Evolutionary conservation across 495 filamentous ascomycete genomes (phyloP).

Genomic region (Echria macrotheca): DNA sequence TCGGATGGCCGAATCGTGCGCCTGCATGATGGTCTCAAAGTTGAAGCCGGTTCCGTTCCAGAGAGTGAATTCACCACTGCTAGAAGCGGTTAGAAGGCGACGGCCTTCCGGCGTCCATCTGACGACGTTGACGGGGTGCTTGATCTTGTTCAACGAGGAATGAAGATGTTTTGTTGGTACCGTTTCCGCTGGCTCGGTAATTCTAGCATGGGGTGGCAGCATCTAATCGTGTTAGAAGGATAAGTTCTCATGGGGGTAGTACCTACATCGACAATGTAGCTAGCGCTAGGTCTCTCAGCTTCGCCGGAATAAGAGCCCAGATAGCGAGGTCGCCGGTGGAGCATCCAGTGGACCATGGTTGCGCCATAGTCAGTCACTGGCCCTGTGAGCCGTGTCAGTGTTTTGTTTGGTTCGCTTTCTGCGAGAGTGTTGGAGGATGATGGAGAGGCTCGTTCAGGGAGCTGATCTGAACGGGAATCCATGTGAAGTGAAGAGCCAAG

Average conservation of each 20-base stretch:
- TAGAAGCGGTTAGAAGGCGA: slow-evolving; percentile 82
- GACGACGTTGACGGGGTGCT: slow-evolving; percentile 95
- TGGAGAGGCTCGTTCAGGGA: neutral
- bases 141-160: slow-evolving; percentile 94
- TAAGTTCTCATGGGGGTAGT: neutral
- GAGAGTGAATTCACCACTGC: slow-evolving; percentile 94
- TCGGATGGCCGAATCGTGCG: slow-evolving; percentile 89
- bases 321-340: slow-evolving; percentile 71
- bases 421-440: neutral
- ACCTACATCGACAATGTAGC: slow-evolving; percentile 85
- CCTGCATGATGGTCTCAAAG: slow-evolving; percentile 98
- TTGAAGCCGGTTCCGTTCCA: slow-evolving; percentile 99
- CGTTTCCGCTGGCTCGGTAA: slow-evolving; percentile 67
- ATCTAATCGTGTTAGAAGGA: slow-evolving; percentile 51
- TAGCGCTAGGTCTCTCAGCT: slow-evolving; percentile 75
- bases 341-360: slow-evolving; percentile 90
- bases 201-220: slow-evolving; percentile 73
- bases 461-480: too few relatives aligned
- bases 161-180: slow-evolving; percentile 88
- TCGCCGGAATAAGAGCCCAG: slow-evolving; percentile 62
- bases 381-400: slow-evolving; percentile 37
- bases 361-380: slow-evolving; percentile 95
- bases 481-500: too few relatives aligned
- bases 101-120: slow-evolving; percentile 96
- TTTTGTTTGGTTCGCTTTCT: slow-evolving; percentile 27